Conservation (phyloP, 768 basidiomycete species). For the Hericium alpestre region DNA sequence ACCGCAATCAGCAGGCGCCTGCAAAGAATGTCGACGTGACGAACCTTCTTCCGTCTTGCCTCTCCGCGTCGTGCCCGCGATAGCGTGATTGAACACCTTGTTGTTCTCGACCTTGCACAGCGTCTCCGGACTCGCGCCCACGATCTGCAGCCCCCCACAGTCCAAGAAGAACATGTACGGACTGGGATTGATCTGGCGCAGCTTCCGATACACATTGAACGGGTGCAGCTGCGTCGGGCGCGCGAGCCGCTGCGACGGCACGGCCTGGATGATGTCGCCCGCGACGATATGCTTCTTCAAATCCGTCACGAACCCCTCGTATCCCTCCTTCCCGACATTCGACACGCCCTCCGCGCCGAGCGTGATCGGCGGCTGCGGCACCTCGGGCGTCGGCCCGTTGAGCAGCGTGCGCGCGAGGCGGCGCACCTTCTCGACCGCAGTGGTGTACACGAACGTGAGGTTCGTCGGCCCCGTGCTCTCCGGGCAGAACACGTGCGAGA, state of each 20-base stretch:
- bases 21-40: slow-evolving; percentile 16
- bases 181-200: slow-evolving; percentile 92
- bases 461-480: slow-evolving; percentile 54
- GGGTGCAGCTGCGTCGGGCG: slow-evolving; percentile 84
- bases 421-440: slow-evolving; percentile 73
- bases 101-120: slow-evolving; percentile 90
- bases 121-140: slow-evolving; percentile 98
- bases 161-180: slow-evolving; percentile 99
- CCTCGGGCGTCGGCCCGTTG: slow-evolving; percentile 44
- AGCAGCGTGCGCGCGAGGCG: slow-evolving; percentile 67
- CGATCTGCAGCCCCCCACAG: slow-evolving; percentile 85
- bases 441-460: slow-evolving; percentile 78
- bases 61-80: slow-evolving; percentile 87
- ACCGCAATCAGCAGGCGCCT: neutral
- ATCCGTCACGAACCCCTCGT: slow-evolving; percentile 81
- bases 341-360: slow-evolving; percentile 64
- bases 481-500: slow-evolving; percentile 90
- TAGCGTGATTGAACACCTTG: slow-evolving; percentile 94
- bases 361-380: slow-evolving; percentile 51
- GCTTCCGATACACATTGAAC: slow-evolving; percentile 91
- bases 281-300: slow-evolving; percentile 91
- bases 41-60: slow-evolving; percentile 79
- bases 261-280: slow-evolving; percentile 98
- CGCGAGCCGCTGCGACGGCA: slow-evolving; percentile 85
- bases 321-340: slow-evolving; percentile 90